Evolutionary conservation across 768 basidiomycete species (phyloP), one percentile per base, ranked within the genome.

Genomic region (Dioszegia hungarica): DNA sequence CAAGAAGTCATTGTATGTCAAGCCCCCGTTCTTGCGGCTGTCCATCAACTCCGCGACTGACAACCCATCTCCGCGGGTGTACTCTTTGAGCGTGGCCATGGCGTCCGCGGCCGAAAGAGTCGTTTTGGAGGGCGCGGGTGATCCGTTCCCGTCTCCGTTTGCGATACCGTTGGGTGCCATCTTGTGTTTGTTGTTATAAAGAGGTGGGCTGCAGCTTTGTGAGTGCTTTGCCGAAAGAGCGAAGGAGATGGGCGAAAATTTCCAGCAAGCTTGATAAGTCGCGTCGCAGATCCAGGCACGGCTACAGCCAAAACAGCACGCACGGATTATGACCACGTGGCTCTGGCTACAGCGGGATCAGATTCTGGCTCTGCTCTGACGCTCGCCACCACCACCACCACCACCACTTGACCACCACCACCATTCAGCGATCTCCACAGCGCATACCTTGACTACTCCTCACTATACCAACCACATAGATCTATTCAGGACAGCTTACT

Each of bases 1-100:
- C 64, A 98, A 82, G 79, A 98, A 93, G 74, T 98, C 95, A 73
- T 97, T 97, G 80, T 98, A 98, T 14, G 95, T 95, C 64, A 99
- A 84, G 12, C 95, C 95, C 61, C 85, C 77, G 43, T 79, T 81
- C 59, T 66, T 57, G 46, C 63, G 47, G 0, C 88, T 87, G 80
- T 95, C 84, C 85, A 97, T 92, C 64, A 98, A 85, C 70, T 97
- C 88, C 8, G 78, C 56, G 59, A 89, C 81, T 57, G 87, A 84
- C 48, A 99, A 83, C 38, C 95, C 94, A 84, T 99, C 94, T 10
- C 77, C 73, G 54, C 80, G 79, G 24, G 78, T 20, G 73, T 98
- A 98, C 2, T 81, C 76, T 65, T 82, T 79, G 71, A 99, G 86
- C 68, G 85, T 82, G 37, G 85, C 82, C 55, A 94, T 68, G 47